A percentile compares a stretch with the other conserved stretches of the same genome.
phyloP scores from a whole-genome alignment of 139 green algal species.

The Coccomyxa sp. region DNA sequence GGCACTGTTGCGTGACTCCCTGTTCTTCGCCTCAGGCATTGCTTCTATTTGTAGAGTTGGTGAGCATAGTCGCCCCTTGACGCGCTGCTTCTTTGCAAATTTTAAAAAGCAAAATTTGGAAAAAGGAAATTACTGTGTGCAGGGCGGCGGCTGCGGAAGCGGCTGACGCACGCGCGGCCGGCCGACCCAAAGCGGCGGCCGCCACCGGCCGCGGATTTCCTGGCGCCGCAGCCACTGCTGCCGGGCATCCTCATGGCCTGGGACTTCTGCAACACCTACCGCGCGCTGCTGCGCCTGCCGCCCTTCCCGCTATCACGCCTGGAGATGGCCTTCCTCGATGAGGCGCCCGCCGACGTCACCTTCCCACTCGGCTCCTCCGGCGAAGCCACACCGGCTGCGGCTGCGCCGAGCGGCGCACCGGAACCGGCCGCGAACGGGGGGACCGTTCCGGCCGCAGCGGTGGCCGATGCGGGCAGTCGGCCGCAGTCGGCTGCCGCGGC shows the following conservation, averaged over 20 bases:
- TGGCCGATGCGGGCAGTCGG: too few relatives aligned
- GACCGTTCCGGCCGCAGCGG: too few relatives aligned
- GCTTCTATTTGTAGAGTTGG: too few relatives aligned
- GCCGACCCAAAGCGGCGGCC: conserved; percentile 10
- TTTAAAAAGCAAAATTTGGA: too few relatives aligned
- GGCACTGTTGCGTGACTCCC: too few relatives aligned
- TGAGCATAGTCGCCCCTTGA: too few relatives aligned
- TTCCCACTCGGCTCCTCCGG: neutral
- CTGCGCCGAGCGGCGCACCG: neutral
- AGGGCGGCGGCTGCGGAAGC: conserved; percentile 6
- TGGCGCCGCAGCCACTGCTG: neutral
- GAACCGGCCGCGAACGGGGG: neutral
- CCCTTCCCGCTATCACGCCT: conserved; percentile 21
- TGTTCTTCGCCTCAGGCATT: too few relatives aligned
- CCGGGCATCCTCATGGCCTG: conserved; percentile 21
- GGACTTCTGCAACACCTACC: conserved; percentile 26
- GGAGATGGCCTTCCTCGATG: conserved; percentile 58
- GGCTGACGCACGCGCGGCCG: neutral
- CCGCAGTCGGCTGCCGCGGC: too few relatives aligned
- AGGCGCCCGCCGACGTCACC: conserved; percentile 1
- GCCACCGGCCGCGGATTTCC: conserved; percentile 1
- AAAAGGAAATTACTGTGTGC: too few relatives aligned
- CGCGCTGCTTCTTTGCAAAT: too few relatives aligned
- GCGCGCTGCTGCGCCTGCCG: conserved; percentile 18
- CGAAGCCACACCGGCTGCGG: neutral